A percentile compares a stretch with the other conserved stretches of the same genome.
These are phyloP conservation scores for Suhomyces atakaporum DNA, from an alignment of 1,139 yeast genomes.

Conservation along the genomic window DNA sequence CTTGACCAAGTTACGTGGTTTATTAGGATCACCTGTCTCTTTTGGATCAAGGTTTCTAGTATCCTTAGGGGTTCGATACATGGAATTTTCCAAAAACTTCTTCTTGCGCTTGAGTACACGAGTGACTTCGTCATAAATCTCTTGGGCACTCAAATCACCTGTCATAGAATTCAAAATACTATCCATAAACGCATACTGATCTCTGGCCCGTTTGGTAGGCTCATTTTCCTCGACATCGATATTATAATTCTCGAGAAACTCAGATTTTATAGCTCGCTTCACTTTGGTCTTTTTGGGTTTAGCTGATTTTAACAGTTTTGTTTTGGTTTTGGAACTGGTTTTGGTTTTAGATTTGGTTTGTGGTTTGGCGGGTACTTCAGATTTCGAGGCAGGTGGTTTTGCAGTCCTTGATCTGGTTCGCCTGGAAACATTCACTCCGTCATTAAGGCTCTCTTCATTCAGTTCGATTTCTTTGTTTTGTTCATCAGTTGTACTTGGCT, in stretches of 20 bases:
- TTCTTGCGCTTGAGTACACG: constrained; percentile 27
- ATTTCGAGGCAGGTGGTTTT: no score
- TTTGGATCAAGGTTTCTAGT: no score
- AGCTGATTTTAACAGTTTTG: background rate
- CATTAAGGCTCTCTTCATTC: no score
- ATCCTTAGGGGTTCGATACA: constrained; percentile 30
- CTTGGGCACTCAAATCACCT: constrained; percentile 28
- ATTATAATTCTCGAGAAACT: constrained; percentile 3
- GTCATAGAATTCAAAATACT: constrained; percentile 15
- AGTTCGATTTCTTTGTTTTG: no score
- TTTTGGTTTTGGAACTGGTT: no score
- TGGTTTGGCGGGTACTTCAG: no score
- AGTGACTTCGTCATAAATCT: constrained; percentile 22
- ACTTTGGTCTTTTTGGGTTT: background rate
- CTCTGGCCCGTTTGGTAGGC: constrained; percentile 1
- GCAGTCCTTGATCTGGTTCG: no score
- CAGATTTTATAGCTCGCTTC: no score
- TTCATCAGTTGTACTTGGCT: no score
- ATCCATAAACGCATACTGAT: constrained; percentile 10
- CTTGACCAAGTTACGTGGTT: constrained; percentile 55
- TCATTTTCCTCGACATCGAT: constrained; percentile 1
- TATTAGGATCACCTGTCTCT: constrained; percentile 42
- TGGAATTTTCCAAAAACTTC: constrained; percentile 20
- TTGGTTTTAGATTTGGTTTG: no score
- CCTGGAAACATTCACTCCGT: no score